Evolutionary conservation across 2,329 filamentous ascomycete species (phyloP).

Genomic region (Lanzia echinophila): DNA sequence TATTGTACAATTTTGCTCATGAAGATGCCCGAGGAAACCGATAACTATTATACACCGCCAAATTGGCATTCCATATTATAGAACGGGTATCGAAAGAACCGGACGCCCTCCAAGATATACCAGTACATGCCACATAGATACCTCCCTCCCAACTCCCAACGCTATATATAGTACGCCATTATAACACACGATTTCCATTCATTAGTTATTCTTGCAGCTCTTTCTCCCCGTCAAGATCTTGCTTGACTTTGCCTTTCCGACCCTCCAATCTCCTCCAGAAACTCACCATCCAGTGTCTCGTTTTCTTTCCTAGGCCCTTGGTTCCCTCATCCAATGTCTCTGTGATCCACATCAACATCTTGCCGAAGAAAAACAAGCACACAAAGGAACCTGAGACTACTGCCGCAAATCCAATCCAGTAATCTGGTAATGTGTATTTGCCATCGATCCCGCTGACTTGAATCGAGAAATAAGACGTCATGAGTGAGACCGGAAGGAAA

Average conservation of each 20-base stretch:
- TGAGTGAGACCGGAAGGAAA: slow-evolving; percentile 67
- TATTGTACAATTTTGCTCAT: no score
- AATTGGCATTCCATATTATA: no score
- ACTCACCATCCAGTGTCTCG: slow-evolving; percentile 1
- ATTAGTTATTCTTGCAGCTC: not conserved
- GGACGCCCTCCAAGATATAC: no score
- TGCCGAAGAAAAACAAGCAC: slow-evolving; percentile 48
- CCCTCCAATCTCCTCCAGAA: not conserved
- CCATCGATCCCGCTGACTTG: slow-evolving; percentile 51
- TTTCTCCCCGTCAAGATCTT: not conserved
- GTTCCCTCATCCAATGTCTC: slow-evolving; percentile 35
- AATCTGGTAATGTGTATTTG: slow-evolving; percentile 54
- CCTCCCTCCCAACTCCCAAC: no score
- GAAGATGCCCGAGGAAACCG: no score
- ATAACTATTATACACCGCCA: no score
- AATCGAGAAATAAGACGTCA: slow-evolving; percentile 68
- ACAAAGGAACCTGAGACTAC: slow-evolving; percentile 54
- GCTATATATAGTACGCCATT: no score
- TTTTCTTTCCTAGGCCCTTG: slow-evolving; percentile 13
- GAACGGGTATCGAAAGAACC: no score
- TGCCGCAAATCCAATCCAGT: slow-evolving; percentile 62
- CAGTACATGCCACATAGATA: no score
- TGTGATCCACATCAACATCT: slow-evolving; percentile 40
- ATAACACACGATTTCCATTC: no score
- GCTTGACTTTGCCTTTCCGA: not conserved